Conservation (phyloP, 2,329 filamentous ascomycete genomes). For the Fusarium odoratissimum region DNA sequence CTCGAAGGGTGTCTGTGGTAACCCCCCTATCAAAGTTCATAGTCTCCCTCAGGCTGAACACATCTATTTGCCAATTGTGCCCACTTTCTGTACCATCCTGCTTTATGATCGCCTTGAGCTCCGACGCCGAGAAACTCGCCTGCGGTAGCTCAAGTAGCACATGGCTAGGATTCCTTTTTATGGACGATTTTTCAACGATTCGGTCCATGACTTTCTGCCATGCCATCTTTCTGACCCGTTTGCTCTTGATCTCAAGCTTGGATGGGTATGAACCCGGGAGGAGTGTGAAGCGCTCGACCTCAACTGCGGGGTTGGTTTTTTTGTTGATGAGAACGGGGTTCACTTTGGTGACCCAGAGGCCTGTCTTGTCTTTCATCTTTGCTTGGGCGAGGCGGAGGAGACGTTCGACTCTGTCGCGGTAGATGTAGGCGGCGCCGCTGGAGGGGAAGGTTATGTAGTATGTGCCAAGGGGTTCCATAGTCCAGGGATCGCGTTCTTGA, state of each 20-base stretch:
- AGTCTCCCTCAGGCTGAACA: constrained; percentile 26
- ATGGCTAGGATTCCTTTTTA: constrained; percentile 42
- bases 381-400: constrained; percentile 49
- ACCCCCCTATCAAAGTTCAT: constrained; percentile 1
- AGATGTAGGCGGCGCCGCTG: constrained; percentile 68
- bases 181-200: constrained; percentile 39
- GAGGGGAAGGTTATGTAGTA: constrained; percentile 78
- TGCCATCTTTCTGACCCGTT: constrained; percentile 38
- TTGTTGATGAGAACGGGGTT: constrained; percentile 42
- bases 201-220: constrained; percentile 44
- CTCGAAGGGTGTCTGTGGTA: constrained; percentile 10
- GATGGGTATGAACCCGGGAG: constrained; percentile 42
- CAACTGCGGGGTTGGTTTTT: constrained; percentile 26
- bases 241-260: constrained; percentile 18
- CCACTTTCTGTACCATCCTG: constrained; percentile 21
- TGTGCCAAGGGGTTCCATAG: constrained; percentile 70
- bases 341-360: constrained; percentile 48
- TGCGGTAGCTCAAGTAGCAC: constrained; percentile 49
- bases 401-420: constrained; percentile 58
- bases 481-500: constrained; percentile 72
- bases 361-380: constrained; percentile 39
- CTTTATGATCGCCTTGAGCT: constrained; percentile 27
- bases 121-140: constrained; percentile 44
- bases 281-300: constrained; percentile 47
- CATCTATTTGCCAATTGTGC: constrained; percentile 23